Percentiles rank a stretch among this genome's conserved stretches.
Conservation (phyloP, 768 basidiomycete species). For the Boletus rubroflammeus region DNA sequence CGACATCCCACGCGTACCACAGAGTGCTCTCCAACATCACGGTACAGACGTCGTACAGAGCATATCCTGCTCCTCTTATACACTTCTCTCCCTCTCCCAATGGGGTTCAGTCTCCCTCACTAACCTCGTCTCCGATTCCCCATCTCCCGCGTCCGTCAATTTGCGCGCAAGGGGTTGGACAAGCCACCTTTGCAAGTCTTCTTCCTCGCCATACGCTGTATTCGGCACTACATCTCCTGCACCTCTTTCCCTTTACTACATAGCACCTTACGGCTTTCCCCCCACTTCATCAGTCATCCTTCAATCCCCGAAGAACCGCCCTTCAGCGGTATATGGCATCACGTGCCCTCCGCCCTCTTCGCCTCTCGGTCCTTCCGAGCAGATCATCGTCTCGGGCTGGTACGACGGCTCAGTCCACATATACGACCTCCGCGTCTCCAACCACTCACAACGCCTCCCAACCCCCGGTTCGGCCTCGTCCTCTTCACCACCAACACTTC, state of each 20-base stretch:
- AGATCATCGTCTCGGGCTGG: conserved; percentile 77
- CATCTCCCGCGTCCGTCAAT: conserved; percentile 34
- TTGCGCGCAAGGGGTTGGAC: conserved; percentile 60
- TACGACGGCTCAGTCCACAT: conserved; percentile 72
- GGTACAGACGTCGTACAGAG: conserved; percentile 52
- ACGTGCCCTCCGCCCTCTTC: conserved; percentile 55
- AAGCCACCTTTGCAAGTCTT: conserved; percentile 49
- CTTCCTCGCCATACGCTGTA: conserved; percentile 57
- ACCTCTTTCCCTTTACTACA: conserved; percentile 56
- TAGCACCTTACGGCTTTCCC: conserved; percentile 47
- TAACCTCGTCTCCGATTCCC: conserved; percentile 22
- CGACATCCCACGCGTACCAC: conserved; percentile 20
- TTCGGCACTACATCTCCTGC: conserved; percentile 58
- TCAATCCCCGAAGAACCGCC: conserved; percentile 32
- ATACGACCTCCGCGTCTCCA: conserved; percentile 64
- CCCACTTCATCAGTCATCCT: conserved; percentile 48
- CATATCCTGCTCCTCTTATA: conserved; percentile 43
- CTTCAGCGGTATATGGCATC: conserved; percentile 73
- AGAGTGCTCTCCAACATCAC: conserved; percentile 32
- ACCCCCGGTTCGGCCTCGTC: background rate
- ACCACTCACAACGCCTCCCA: conserved; percentile 13
- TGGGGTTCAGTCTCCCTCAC: conserved; percentile 46
- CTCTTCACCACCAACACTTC: conserved; percentile 36
- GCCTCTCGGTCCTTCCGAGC: conserved; percentile 66
- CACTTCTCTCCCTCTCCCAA: conserved; percentile 56